A percentile compares a stretch with the other conserved stretches of the same genome.
phyloP scores from a whole-genome alignment of 2,329 filamentous ascomycete species.

The Ophiocordyceps camponoti-leonardi region DNA sequence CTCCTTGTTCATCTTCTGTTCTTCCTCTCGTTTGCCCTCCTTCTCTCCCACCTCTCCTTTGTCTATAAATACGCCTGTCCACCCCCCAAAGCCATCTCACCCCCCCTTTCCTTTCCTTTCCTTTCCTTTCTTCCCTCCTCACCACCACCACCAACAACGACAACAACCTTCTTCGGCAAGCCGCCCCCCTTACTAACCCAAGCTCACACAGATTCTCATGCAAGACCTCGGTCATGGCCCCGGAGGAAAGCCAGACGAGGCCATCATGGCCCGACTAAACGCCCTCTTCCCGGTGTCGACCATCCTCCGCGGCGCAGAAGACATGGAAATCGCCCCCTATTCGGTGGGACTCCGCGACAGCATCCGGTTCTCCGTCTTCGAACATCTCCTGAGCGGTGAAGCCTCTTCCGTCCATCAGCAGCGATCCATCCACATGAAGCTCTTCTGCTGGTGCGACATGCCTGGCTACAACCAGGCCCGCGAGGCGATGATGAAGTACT shows the following conservation, averaged over 20 bases:
- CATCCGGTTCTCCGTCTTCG: conserved; percentile 17
- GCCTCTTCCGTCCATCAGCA: conserved; percentile 6
- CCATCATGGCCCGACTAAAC: conserved; percentile 18
- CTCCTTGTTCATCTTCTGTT: not conserved
- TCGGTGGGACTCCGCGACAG: conserved; percentile 15
- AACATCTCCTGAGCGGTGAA: conserved; percentile 13
- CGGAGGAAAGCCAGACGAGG: conserved; percentile 4
- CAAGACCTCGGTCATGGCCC: conserved; percentile 4
- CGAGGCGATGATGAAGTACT: conserved; percentile 13
- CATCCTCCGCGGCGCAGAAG: conserved; percentile 7
- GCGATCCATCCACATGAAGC: conserved; percentile 11
- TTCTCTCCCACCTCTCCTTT: not conserved
- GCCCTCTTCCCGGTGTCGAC: conserved; percentile 15
- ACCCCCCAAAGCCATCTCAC: too few relatives aligned
- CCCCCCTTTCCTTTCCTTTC: not conserved
- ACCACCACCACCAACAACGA: not conserved
- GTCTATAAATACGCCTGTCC: not conserved
- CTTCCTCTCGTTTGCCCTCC: not conserved
- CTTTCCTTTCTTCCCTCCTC: not conserved
- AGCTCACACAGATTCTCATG: conserved; percentile 10
- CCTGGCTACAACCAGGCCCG: conserved; percentile 12
- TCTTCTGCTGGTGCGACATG: conserved; percentile 16
- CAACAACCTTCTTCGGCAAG: too few relatives aligned
- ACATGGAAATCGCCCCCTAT: conserved; percentile 11
- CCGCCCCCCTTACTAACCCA: not conserved